Base-by-base conservation (phyloP, 768 basidiomycete genomes). In the Mycena rosella region DNA sequence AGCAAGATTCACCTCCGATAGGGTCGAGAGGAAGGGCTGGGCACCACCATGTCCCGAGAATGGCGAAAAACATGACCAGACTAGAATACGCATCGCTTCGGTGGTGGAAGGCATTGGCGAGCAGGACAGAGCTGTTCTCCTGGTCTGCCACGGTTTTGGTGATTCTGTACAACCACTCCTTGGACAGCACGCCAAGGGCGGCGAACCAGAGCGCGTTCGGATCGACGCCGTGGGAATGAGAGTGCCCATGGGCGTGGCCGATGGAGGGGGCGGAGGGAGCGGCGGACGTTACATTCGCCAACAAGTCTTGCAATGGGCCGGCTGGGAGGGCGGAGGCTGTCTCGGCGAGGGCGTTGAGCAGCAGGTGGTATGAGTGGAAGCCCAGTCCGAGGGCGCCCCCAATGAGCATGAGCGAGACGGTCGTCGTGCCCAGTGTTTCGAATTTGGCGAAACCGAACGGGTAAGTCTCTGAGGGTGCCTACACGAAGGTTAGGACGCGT, bases 171-270 rank as follows among this genome's bases (percentile, higher is more conserved):
- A 99, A 78, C 91, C 92, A 98, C 78, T 99, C 98, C 76, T 99
- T 99, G 67, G 86, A 79, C 5, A 95, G 55, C 3, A 99, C 89
- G 69, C 94, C 90, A 24, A 89, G 73, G 1, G 89, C 89, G 10
- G 98, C 98, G 74, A 98, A 96, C 96, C 96, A 99, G 30, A 96
- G 96, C 22, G 98, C 98, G 75, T 99, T 96, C 45, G 95, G 93
- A 76, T 98, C 96, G 7, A 98, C 65, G 52, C 61, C 69, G 30
- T 70, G 83, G 7, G 81, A 79, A 42, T 82, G 87, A 1, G 81
- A 80, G 65, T 90, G 88, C 3, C 81, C 79, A 72, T 90, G 89
- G 40, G 73, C 81, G 73, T 93, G 88, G 34, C 89, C 86, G 20
- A 85, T 76, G 58, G 80, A 71, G 7, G 90, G 87, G 14, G 87